Percentiles rank a stretch among this genome's conserved stretches.
Conservation (phyloP, 2,329 filamentous ascomycete genomes). For the Amauroascus niger region DNA sequence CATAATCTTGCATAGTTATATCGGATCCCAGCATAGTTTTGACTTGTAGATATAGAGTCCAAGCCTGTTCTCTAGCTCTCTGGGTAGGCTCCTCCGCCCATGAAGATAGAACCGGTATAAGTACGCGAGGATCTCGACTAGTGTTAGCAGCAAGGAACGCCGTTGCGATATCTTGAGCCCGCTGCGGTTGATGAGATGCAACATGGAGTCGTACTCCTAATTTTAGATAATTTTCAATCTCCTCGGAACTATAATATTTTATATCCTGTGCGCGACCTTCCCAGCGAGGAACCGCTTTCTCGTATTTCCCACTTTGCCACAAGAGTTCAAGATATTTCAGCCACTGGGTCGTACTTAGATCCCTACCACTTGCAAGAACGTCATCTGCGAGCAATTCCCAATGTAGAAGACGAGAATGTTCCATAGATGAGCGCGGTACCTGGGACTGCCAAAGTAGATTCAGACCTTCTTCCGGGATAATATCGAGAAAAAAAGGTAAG, state of each 20-base stretch:
- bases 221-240: conserved; percentile 37
- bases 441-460: conserved; percentile 56
- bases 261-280: conserved; percentile 48
- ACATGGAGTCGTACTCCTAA: conserved; percentile 45
- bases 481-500: conserved; percentile 41
- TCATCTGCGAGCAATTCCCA: conserved; percentile 55
- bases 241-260: conserved; percentile 33
- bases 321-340: conserved; percentile 60
- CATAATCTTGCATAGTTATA: conserved; percentile 66
- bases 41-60: conserved; percentile 57
- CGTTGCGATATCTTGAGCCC: conserved; percentile 42
- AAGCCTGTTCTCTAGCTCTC: conserved; percentile 50
- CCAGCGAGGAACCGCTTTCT: conserved; percentile 55
- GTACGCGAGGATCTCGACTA: conserved; percentile 29
- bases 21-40: conserved; percentile 49
- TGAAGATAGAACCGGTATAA: conserved; percentile 59
- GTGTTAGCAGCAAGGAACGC: conserved; percentile 32
- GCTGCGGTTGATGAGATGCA: conserved; percentile 38
- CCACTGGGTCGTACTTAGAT: conserved; percentile 49
- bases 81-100: conserved; percentile 47
- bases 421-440: conserved; percentile 35
- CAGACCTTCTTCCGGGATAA: conserved; percentile 54
- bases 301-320: conserved; percentile 52
- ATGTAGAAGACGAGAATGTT: conserved; percentile 41
- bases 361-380: conserved; percentile 50